phyloP scores from a whole-genome alignment of 805 yeast genomes.

The Saccharomycopsis fibuligera region DNA sequence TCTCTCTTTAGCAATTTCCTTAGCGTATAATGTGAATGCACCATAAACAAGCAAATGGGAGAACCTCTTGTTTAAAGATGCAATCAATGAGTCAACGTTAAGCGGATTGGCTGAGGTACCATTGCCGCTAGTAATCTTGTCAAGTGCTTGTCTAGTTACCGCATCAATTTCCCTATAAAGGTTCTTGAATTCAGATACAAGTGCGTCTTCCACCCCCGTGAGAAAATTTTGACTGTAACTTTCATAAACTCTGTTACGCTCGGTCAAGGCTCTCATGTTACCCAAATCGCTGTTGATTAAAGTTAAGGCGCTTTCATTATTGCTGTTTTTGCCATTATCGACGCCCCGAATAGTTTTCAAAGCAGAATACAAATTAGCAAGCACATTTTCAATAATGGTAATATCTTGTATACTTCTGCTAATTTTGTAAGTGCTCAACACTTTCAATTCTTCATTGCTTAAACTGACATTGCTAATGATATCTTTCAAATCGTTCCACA shows the following conservation, averaged over 20 bases:
- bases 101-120: conserved; percentile 12
- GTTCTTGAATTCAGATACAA: conserved; percentile 37
- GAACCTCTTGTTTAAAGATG: conserved; percentile 27
- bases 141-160: conserved; percentile 21
- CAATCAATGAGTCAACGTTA: conserved; percentile 4
- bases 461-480: conserved; percentile 66
- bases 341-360: conserved; percentile 52
- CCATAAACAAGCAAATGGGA: conserved; percentile 38
- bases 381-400: conserved; percentile 44
- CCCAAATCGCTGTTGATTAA: conserved; percentile 38
- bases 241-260: conserved; percentile 57
- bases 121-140: no score
- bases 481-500: conserved; percentile 64
- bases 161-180: conserved; percentile 29
- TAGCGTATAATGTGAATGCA: conserved; percentile 51
- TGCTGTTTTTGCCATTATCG: no score
- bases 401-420: conserved; percentile 41
- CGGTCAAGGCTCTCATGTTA: conserved; percentile 65
- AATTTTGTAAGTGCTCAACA: conserved; percentile 42
- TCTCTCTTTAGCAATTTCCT: conserved; percentile 44
- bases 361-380: conserved; percentile 56
- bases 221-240: conserved; percentile 46
- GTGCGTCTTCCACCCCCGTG: conserved; percentile 36
- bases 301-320: conserved; percentile 30
- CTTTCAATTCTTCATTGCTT: conserved; percentile 45